Conservation (phyloP, 2,329 filamentous ascomycete genomes). For the Amauroascus verrucosus region DNA sequence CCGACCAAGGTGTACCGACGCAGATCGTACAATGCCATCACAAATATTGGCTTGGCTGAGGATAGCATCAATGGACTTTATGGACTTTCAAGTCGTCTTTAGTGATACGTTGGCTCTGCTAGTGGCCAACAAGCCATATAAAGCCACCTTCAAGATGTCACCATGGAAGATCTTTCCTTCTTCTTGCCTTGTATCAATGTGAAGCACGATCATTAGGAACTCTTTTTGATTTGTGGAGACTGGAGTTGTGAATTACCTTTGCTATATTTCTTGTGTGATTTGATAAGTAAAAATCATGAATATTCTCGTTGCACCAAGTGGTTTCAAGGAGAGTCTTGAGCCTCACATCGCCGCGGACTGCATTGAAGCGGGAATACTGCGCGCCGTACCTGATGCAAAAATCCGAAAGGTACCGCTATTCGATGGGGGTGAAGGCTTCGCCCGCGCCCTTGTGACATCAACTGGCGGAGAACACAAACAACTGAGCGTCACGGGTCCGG, state of each 20-base stretch:
- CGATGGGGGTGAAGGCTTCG: conserved; percentile 47
- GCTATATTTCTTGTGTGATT: background rate
- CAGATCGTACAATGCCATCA: background rate
- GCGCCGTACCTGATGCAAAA: conserved; percentile 35
- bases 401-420: conserved; percentile 43
- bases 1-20: background rate
- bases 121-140: background rate
- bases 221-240: background rate
- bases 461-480: conserved; percentile 34
- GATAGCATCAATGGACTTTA: background rate
- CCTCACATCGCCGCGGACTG: conserved; percentile 42
- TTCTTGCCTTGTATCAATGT: background rate
- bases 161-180: background rate
- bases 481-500: conserved; percentile 37
- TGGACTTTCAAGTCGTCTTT: background rate
- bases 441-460: conserved; percentile 37
- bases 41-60: background rate
- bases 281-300: conserved; percentile 11
- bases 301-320: conserved; percentile 44
- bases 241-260: background rate
- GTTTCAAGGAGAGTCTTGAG: conserved; percentile 46
- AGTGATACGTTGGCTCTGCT: background rate
- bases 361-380: conserved; percentile 41
- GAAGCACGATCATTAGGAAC: background rate
- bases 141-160: background rate